Conservation (phyloP, 352 stramenopile species). For the Pythium dissimile region DNA sequence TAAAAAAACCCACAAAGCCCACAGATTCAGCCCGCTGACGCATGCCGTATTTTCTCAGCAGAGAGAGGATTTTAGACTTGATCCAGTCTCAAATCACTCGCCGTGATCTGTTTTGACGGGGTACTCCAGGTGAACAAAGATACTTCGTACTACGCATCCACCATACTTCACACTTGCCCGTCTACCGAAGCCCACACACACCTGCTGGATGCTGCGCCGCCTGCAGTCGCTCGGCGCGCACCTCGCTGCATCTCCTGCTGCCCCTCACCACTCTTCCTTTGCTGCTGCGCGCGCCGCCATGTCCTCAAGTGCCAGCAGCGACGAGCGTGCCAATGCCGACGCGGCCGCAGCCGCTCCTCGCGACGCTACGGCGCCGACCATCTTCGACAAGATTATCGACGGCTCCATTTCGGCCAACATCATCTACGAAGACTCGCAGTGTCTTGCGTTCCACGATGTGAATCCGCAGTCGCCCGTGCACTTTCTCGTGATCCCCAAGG, state of each 20-base stretch:
- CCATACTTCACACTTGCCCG: too few relatives aligned
- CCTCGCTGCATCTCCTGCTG: constrained; percentile 8
- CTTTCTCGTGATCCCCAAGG: constrained; percentile 97
- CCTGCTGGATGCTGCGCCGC: constrained; percentile 20
- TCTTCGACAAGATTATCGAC: constrained; percentile 99
- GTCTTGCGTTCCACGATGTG: constrained; percentile 98
- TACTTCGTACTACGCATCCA: too few relatives aligned
- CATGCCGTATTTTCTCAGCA: too few relatives aligned
- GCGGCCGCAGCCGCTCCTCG: constrained; percentile 33
- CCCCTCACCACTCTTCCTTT: background rate
- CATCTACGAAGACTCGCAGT: constrained; percentile 95
- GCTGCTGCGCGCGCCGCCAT: constrained; percentile 21
- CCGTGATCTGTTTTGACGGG: too few relatives aligned
- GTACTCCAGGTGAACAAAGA: too few relatives aligned
- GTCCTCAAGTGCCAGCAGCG: constrained; percentile 32
- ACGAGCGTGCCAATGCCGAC: constrained; percentile 65
- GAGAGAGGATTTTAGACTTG: too few relatives aligned
- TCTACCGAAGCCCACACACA: too few relatives aligned
- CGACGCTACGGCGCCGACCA: constrained; percentile 74
- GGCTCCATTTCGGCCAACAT: constrained; percentile 94
- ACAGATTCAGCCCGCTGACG: too few relatives aligned
- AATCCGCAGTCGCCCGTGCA: constrained; percentile 94
- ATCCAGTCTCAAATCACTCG: too few relatives aligned
- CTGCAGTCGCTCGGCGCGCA: constrained; percentile 16
- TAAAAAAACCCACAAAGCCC: too few relatives aligned